phyloP scores from a whole-genome alignment of 371 early-diverging fungal genomes.

The Mucor sp. region DNA sequence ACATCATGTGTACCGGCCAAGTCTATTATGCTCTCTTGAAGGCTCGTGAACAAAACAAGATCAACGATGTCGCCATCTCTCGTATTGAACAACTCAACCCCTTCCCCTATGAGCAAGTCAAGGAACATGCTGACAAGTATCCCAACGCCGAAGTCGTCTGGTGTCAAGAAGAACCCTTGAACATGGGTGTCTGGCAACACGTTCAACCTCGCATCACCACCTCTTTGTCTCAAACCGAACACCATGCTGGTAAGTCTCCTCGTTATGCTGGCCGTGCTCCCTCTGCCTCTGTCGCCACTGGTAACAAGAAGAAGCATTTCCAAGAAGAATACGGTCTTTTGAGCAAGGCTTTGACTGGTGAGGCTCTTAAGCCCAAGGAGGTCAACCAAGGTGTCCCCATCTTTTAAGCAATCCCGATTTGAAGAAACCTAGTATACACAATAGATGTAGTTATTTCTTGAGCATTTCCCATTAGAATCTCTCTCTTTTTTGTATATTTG shows the following conservation, averaged over 20 bases:
- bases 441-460: neutral
- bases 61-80: constrained; percentile 86
- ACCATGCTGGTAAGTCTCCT: constrained; percentile 71
- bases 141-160: constrained; percentile 89
- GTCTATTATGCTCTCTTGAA: constrained; percentile 91
- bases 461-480: neutral
- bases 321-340: constrained; percentile 89
- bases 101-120: constrained; percentile 94
- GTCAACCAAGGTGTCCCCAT: constrained; percentile 73
- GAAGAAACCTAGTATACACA: neutral
- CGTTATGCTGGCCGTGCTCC: constrained; percentile 91
- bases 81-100: constrained; percentile 95
- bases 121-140: constrained; percentile 86
- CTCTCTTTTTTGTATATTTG: neutral
- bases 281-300: constrained; percentile 94
- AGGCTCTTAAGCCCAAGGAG: constrained; percentile 64
- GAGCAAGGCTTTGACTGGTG: constrained; percentile 83
- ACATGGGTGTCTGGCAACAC: constrained; percentile 91
- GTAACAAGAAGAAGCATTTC: constrained; percentile 95
- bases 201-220: constrained; percentile 89
- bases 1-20: constrained; percentile 94
- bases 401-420: constrained; percentile 40
- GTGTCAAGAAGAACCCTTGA: constrained; percentile 96
- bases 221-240: constrained; percentile 69
- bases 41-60: constrained; percentile 87